Percentiles rank a stretch among this genome's conserved stretches.
These are phyloP conservation scores for Grigorovia yakushimaensis DNA, from an alignment of 805 yeast species.

Conservation along the genomic window DNA sequence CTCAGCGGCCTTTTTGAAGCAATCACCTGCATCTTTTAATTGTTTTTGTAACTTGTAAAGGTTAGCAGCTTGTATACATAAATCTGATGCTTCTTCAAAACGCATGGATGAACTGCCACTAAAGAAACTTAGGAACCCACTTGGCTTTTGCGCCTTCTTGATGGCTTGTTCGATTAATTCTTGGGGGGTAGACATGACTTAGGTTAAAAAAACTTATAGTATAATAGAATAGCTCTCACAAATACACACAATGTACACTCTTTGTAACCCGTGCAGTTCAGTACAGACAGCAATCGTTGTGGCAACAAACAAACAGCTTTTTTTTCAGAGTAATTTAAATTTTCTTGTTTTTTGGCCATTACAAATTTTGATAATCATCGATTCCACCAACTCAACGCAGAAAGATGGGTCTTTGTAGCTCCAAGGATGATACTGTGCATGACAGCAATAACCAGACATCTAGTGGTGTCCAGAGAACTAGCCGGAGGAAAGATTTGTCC, in stretches of 20 bases:
- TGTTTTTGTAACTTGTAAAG: conserved; percentile 70
- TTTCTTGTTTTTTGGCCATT: neutral
- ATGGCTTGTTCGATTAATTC: conserved; percentile 43
- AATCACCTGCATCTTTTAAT: conserved; percentile 63
- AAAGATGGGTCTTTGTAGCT: conserved; percentile 7
- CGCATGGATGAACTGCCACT: conserved; percentile 55
- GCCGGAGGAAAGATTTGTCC: neutral
- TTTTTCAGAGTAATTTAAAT: too few species aligned
- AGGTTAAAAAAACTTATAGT: too few species aligned
- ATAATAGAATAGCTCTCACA: too few species aligned
- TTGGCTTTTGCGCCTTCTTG: conserved; percentile 55
- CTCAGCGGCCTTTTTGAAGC: conserved; percentile 79
- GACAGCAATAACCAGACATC: too few species aligned
- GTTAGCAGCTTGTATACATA: conserved; percentile 90
- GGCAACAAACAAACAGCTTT: neutral
- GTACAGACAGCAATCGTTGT: too few species aligned
- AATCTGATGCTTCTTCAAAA: conserved; percentile 86
- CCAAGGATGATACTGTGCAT: conserved; percentile 6
- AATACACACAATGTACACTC: too few species aligned
- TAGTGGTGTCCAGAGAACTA: neutral
- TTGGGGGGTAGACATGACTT: conserved; percentile 20
- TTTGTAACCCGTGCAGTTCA: too few species aligned
- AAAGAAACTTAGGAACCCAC: conserved; percentile 61
- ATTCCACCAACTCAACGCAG: neutral
- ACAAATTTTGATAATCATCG: neutral